Conservation (phyloP, 1,284 basidiomycete genomes). For the Trichosporon coremiiforme region DNA sequence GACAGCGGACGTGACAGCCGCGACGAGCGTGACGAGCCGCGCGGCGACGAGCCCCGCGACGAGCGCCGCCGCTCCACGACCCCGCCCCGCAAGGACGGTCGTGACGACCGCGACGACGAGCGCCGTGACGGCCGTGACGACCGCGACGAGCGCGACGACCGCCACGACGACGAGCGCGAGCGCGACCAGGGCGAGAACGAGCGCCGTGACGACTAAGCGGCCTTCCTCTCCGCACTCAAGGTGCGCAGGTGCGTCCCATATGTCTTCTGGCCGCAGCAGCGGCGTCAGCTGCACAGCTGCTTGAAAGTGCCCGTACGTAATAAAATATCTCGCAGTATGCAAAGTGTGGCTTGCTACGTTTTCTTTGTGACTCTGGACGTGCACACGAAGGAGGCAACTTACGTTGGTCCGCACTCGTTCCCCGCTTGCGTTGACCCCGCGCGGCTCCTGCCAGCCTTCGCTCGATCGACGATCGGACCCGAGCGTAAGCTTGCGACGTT, state of each 20-base stretch:
- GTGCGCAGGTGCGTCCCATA: constrained; percentile 11
- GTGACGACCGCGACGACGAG: constrained; percentile 39
- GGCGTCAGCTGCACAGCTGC: not conserved
- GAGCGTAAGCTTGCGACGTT: not conserved
- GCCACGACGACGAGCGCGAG: constrained; percentile 18
- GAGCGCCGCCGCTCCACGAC: constrained; percentile 30
- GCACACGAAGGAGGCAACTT: too few relatives aligned
- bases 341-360: too few relatives aligned
- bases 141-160: constrained; percentile 22
- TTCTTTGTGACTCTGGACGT: too few relatives aligned
- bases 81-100: constrained; percentile 27
- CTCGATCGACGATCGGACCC: not conserved
- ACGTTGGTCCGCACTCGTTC: not conserved
- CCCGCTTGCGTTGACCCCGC: not conserved
- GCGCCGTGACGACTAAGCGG: constrained; percentile 31
- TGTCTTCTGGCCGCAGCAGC: not conserved
- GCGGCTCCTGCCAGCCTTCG: not conserved
- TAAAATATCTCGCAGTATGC: not conserved
- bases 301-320: not conserved
- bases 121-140: constrained; percentile 16
- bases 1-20: constrained; percentile 40
- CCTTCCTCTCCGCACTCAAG: not conserved
- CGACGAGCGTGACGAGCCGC: constrained; percentile 37
- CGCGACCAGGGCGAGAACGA: constrained; percentile 28
- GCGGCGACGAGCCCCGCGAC: constrained; percentile 17